These are phyloP conservation scores for Coprinopsis marcescibilis DNA, from an alignment of 768 basidiomycete genomes.

Conservation along the genomic window DNA sequence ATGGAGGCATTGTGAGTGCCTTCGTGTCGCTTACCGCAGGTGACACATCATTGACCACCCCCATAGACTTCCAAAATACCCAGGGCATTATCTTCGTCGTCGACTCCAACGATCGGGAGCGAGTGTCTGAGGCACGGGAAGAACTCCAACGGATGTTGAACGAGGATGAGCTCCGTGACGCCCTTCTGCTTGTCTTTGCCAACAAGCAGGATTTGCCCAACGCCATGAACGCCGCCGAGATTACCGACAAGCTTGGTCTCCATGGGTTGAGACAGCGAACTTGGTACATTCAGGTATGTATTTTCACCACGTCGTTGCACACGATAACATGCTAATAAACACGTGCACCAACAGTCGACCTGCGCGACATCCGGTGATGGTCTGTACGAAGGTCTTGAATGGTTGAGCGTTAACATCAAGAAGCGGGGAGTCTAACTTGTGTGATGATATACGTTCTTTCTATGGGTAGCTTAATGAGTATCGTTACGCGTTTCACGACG, in stretches of 20 bases:
- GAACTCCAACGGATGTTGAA: constrained; percentile 99
- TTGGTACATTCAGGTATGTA: constrained; percentile 91
- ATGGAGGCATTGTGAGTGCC: constrained; percentile 94
- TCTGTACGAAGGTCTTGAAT: constrained; percentile 97
- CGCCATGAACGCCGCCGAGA: constrained; percentile 99
- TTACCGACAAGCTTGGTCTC: constrained; percentile 98
- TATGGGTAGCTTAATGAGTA: constrained; percentile 44
- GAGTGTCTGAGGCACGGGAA: constrained; percentile 97
- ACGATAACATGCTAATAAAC: constrained; percentile 11
- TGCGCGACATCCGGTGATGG: constrained; percentile 99
- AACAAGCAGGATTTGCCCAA: constrained; percentile 99
- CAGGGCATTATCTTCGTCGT: constrained; percentile 99
- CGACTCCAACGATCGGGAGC: constrained; percentile 99
- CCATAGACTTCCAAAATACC: constrained; percentile 98
- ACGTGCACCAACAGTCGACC: constrained; percentile 58
- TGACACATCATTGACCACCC: constrained; percentile 15
- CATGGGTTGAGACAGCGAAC: constrained; percentile 95
- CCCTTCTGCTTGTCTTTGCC: constrained; percentile 96
- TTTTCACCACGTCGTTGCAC: constrained; percentile 5
- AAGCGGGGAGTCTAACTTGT: constrained; percentile 58
- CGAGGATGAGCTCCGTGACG: constrained; percentile 98
- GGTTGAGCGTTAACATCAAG: constrained; percentile 90
- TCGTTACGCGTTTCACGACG: constrained; percentile 50
- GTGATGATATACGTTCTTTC: constrained; percentile 24
- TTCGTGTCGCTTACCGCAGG: constrained; percentile 12